These are phyloP conservation scores for Colletotrichum australisinense DNA, from an alignment of 2,329 filamentous ascomycete genomes.

Conservation along the genomic window DNA sequence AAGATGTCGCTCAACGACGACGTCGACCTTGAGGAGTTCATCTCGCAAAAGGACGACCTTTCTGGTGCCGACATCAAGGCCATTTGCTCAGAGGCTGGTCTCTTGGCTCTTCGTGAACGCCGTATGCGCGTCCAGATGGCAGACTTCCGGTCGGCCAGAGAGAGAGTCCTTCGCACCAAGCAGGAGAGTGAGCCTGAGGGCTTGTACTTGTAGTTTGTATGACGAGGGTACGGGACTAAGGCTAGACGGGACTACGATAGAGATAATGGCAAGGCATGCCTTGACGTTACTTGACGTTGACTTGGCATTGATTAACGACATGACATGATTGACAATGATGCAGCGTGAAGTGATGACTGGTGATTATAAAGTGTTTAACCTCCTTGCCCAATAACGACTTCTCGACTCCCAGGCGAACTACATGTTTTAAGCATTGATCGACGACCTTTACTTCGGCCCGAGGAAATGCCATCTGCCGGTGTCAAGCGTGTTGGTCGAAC, in stretches of 20 bases:
- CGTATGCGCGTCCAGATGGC: conserved; percentile 99
- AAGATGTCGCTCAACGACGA: conserved; percentile 98
- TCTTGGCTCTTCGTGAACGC: conserved; percentile 92
- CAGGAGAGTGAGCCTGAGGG: conserved; percentile 98
- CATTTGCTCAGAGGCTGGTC: conserved; percentile 95
- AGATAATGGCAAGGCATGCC: conserved; percentile 30
- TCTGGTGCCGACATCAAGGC: conserved; percentile 98
- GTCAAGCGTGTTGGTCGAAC: not conserved
- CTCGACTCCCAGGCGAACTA: not conserved
- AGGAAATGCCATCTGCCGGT: not conserved
- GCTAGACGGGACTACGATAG: conserved; percentile 26
- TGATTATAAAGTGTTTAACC: too few relatives aligned
- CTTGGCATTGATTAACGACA: conserved; percentile 10
- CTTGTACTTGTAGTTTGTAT: conserved; percentile 84
- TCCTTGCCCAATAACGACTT: too few relatives aligned
- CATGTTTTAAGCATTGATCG: not conserved
- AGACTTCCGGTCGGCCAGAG: conserved; percentile 91
- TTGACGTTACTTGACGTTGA: conserved; percentile 9
- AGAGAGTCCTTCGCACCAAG: conserved; percentile 98
- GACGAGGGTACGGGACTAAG: conserved; percentile 9
- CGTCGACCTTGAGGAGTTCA: conserved; percentile 98
- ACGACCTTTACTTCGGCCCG: not conserved
- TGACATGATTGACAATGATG: not conserved
- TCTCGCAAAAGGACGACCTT: conserved; percentile 97
- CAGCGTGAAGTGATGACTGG: not conserved